phyloP scores from a whole-genome alignment of 2,329 filamentous ascomycete species.

The Cryphonectria japonica region DNA sequence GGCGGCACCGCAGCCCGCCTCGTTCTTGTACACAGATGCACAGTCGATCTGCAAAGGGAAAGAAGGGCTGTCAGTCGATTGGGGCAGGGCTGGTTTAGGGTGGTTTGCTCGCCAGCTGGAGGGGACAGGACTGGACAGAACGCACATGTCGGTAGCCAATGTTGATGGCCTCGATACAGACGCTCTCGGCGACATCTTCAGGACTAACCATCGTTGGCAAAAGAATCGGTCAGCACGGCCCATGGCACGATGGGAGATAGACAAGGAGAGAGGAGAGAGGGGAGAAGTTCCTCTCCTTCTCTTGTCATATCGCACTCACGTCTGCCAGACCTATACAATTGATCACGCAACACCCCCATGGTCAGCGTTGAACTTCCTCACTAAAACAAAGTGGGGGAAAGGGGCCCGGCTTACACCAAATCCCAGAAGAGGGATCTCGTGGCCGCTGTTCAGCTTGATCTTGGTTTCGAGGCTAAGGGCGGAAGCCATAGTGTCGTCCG shows the following conservation, averaged over 20 bases:
- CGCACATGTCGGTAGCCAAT: constrained; percentile 58
- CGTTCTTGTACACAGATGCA: constrained; percentile 56
- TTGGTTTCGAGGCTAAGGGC: constrained; percentile 50
- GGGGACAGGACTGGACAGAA: not conserved
- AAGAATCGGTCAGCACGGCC: not conserved
- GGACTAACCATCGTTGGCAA: constrained; percentile 36
- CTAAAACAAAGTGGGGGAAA: too few species aligned
- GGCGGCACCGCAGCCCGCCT: constrained; percentile 51
- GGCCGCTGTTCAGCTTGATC: constrained; percentile 58
- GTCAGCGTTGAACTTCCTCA: constrained; percentile 8
- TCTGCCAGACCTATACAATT: constrained; percentile 53
- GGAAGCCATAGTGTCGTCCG: constrained; percentile 47
- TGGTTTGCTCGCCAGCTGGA: too few species aligned
- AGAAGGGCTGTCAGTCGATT: not conserved
- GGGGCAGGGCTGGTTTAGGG: not conserved
- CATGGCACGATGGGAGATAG: not conserved
- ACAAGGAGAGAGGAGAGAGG: not conserved
- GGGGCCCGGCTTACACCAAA: constrained; percentile 54
- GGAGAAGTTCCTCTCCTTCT: not conserved
- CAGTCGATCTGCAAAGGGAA: constrained; percentile 51
- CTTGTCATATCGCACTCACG: constrained; percentile 42
- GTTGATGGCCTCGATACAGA: constrained; percentile 51
- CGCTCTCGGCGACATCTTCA: constrained; percentile 42
- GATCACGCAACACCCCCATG: constrained; percentile 7
- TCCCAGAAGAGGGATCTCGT: constrained; percentile 56